phyloP scores from a whole-genome alignment of 1,284 basidiomycete genomes.

The Rhizoctonia solani region DNA sequence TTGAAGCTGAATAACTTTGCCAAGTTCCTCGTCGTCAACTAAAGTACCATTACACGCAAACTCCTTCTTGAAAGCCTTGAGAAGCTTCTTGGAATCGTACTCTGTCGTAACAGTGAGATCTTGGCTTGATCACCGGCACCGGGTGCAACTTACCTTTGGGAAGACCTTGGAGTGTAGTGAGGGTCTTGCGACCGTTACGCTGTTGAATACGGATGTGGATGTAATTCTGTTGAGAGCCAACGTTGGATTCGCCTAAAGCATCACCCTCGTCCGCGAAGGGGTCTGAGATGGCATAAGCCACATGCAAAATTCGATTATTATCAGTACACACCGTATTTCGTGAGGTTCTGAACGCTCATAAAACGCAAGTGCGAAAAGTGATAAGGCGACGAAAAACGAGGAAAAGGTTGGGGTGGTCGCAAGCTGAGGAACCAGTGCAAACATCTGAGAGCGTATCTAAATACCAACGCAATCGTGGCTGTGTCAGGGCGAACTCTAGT shows the following conservation, averaged over 20 bases:
- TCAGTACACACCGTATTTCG: constrained; percentile 65
- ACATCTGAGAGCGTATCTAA: background rate
- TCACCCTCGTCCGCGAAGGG: constrained; percentile 93
- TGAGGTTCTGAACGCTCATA: constrained; percentile 91
- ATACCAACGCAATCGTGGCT: constrained; percentile 21
- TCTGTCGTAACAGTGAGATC: constrained; percentile 53
- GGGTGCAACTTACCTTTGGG: constrained; percentile 71
- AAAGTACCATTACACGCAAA: constrained; percentile 99
- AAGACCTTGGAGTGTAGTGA: constrained; percentile 97
- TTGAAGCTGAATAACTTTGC: constrained; percentile 98
- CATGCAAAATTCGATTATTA: constrained; percentile 10
- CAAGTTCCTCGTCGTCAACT: constrained; percentile 95
- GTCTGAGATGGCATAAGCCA: constrained; percentile 57
- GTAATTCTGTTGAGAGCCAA: constrained; percentile 83
- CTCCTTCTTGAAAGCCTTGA: constrained; percentile 99
- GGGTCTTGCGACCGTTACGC: constrained; percentile 97
- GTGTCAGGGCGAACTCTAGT: background rate
- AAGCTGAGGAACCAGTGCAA: constrained; percentile 24
- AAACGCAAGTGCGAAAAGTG: constrained; percentile 53
- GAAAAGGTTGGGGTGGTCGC: constrained; percentile 42
- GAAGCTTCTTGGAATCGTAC: constrained; percentile 97
- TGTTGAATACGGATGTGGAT: constrained; percentile 98
- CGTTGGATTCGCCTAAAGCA: constrained; percentile 72
- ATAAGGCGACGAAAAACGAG: constrained; percentile 38
- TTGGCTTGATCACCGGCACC: background rate